phyloP scores from a whole-genome alignment of 1,284 basidiomycete genomes.

The Agroathelia rolfsii region DNA sequence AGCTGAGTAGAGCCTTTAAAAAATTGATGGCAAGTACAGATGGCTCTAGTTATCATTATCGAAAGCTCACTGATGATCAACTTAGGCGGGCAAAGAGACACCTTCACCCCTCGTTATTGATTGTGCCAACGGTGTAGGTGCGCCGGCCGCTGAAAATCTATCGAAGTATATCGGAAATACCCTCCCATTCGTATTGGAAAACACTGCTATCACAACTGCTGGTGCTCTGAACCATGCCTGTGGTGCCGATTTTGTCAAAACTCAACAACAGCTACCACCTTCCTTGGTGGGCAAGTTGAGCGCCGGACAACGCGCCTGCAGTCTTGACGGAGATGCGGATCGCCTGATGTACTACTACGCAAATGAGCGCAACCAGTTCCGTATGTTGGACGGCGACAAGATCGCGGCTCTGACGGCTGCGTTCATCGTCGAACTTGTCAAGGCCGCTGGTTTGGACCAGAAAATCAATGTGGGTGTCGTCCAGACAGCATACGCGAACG shows the following conservation, averaged over 20 bases:
- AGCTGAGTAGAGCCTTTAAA: constrained; percentile 81
- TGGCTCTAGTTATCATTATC: constrained; percentile 8
- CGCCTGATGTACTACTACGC: constrained; percentile 93
- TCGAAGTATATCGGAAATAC: constrained; percentile 42
- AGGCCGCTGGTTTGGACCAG: constrained; percentile 67
- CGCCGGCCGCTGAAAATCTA: constrained; percentile 58
- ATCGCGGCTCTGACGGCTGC: constrained; percentile 91
- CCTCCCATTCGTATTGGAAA: constrained; percentile 52
- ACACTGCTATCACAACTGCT: constrained; percentile 53
- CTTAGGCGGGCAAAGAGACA: constrained; percentile 50
- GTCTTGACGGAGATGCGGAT: constrained; percentile 96
- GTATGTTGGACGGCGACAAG: constrained; percentile 97
- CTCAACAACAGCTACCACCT: constrained; percentile 76
- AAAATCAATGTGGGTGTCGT: constrained; percentile 84
- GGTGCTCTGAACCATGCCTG: constrained; percentile 82
- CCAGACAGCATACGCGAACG: constrained; percentile 98
- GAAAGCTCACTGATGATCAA: constrained; percentile 9
- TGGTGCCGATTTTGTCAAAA: constrained; percentile 98
- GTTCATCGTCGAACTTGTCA: constrained; percentile 88
- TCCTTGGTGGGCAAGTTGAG: constrained; percentile 51
- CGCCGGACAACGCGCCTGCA: constrained; percentile 77
- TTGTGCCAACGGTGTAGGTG: constrained; percentile 97
- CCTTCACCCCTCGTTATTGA: constrained; percentile 72
- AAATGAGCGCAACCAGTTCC: constrained; percentile 71
- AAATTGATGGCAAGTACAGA: constrained; percentile 66